Conservation (phyloP, 164 flowering plant genomes). For the Magnolia sinica region DNA sequence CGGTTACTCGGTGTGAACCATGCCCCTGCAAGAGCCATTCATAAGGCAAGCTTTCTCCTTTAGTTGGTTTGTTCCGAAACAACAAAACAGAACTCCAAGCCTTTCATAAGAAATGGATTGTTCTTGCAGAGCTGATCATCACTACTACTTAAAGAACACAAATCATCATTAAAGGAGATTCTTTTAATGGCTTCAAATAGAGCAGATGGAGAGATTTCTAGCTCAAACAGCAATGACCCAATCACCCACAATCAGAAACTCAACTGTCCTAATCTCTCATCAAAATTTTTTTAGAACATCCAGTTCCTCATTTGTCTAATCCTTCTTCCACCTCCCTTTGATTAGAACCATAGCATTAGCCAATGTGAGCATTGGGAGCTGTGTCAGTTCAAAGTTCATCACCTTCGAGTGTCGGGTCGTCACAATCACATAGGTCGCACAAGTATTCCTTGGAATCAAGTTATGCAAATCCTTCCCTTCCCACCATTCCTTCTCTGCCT, state of each 20-base stretch:
- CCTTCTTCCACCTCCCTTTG: constrained; percentile 60
- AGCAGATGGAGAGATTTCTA: constrained; percentile 60
- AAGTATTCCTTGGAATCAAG: constrained; percentile 73
- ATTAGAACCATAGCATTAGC: constrained; percentile 63
- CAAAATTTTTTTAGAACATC: constrained; percentile 51
- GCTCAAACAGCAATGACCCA: constrained; percentile 67
- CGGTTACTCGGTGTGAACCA: constrained; percentile 59
- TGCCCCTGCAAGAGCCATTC: constrained; percentile 81
- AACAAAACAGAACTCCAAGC: constrained; percentile 42
- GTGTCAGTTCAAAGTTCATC: constrained; percentile 61
- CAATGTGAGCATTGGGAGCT: constrained; percentile 47
- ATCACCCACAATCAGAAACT: constrained; percentile 67
- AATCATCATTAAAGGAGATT: constrained; percentile 32
- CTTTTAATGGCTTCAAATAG: constrained; percentile 65
- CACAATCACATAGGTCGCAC: constrained; percentile 74
- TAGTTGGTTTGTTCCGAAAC: constrained; percentile 49
- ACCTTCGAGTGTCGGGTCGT: constrained; percentile 68
- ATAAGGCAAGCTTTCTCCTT: constrained; percentile 46
- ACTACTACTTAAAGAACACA: constrained; percentile 22
- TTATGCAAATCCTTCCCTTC: constrained; percentile 80
- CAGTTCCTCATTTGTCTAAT: constrained; percentile 53
- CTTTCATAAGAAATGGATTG: constrained; percentile 62
- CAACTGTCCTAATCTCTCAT: constrained; percentile 57
- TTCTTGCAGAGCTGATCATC: constrained; percentile 60
- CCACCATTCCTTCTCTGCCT: constrained; percentile 87